Base-by-base conservation (phyloP, 2,329 filamentous ascomycete genomes). In the Bretziella fagacearum region DNA sequence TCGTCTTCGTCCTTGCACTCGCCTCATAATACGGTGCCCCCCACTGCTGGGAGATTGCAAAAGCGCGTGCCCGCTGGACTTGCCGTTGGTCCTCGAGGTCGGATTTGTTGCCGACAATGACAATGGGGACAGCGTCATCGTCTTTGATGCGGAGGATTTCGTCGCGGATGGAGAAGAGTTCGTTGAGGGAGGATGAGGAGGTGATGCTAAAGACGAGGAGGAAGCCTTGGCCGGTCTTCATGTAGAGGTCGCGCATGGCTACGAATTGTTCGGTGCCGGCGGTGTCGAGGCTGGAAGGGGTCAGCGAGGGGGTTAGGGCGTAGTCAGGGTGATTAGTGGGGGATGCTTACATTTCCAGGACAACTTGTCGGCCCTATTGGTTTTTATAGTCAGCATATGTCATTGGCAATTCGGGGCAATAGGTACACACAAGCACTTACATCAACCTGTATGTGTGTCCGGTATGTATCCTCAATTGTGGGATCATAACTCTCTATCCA, bases 81-180 rank as follows among this genome's bases (percentile, higher is more conserved):
- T 73, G 74, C 25, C 85, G 77, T 59, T 87, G 82, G 59, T 93
- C 85, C 62, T 91, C 84, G 36, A 94, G 70, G 58, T 94, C 85
- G 51, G 81, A 82, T 63, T 93, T 93, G 69, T 93, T 94, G 52
- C 85, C 85, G 40, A 93, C 85, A 52, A 94, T 84, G 43, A 94
- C 85, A 59, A 94, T 83, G 18, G 84, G 84, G 3, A 89, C 76
- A 52, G 78, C 80, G 47, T 85, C 81, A 62, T 89, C 83, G 60
- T 87, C 82, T 64, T 93, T 93, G 64, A 93, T 89, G 51, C 84
- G 83, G 51, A 86, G 80, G 53, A 94, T 93, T 62, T 93, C 84
- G 57, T 93, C 84, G 44, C 84, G 80, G 35, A 94, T 70, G 55
- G 83, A 80, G 55, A 76, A 72, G 25, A 94, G 73, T 62, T 94